Evolutionary conservation across 2,329 filamentous ascomycete genomes (phyloP), one percentile per base, ranked within the genome.

Genomic region (Didymella arachidicola): DNA sequence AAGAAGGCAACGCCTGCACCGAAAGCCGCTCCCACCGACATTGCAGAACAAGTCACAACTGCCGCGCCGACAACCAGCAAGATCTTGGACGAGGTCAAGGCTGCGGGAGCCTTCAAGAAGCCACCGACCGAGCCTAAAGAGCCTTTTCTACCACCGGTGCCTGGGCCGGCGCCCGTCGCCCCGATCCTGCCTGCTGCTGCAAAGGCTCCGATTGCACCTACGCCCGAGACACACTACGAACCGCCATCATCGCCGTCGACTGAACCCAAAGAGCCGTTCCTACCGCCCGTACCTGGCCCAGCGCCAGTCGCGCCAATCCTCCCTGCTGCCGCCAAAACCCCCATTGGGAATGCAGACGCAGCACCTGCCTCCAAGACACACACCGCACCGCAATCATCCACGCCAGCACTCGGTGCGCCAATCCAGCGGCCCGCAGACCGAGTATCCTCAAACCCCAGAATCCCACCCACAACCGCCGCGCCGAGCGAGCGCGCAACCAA

Each of bases 11-110:
- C 52, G n/a, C 11, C 53, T 2, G 51, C 56, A 38, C 69, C 63
- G 45, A 59, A 63, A 32, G 56, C 59, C 43, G 56, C 63, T 56
- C 59, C 60, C 8, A 43, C 53, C n/a, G 16, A 60, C 16, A 36
- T 57, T 29, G 39, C 46, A 27, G 41, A 53, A 46, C 51, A 57
- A 41, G 36, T 45, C 65, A 77, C 67, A 67, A 74, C 60, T 61
- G 76, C 56, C 36, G 63, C 67, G 22, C 66, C 68, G 2, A 36
- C 60, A 8, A 64, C 62, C 26, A 76, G 72, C 66, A 73, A 69
- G 64, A 75, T 75, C 53, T 29, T 75, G 46, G 63, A 71, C 2
- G 50, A 74, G 27, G 72, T 76, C 10, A 66, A 60, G 32, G 62
- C 66, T 14, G 67, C 59, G n/a, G 68, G 68, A 11, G 64, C 67